Evolutionary conservation across 352 stramenopile genomes (phyloP), one percentile per base, ranked within the genome.

Genomic region (Pythium dissotocum): DNA sequence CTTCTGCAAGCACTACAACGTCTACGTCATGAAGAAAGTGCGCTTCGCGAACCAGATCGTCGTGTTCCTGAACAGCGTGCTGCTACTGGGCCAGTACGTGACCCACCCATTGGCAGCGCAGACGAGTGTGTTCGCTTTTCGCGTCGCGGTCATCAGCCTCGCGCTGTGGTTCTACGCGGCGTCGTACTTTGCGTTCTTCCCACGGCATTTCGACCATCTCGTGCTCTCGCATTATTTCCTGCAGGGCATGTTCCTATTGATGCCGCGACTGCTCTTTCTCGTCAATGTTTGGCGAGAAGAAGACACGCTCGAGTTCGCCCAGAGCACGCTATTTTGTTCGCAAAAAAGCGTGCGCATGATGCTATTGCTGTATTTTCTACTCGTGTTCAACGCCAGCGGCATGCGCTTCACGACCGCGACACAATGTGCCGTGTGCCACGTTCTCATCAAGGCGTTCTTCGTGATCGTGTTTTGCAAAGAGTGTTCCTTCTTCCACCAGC

Each of bases 1-100:
- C 40, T 92, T 92, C 52, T 81, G 75, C 65, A 87, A 88, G 58
- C 83, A 92, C 68, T 92, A 85, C 73, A 88, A 85, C 35, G 61
- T 88, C 21, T 92, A 92, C 62, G 83, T 92, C 51, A 69, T 82
- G 56, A 77, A 77, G 35, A 92, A 92, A 72, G 78, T 92, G 60
- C 79, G 78, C 30, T 56, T 79, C 7, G 76, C 82, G 3, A 83
- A 77, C 42, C 69, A 76, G 36, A 81, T 92, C 33, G 60, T 88
- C 53, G 71, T 81, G 18, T 52, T 72, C 44, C 58, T 90, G n/a
- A 80, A 88, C 58, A 60, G 66, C 6, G 61, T 73, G 5, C 70
- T 92, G 70, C 59, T 88, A n/a, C 58, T 80, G 26, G 72, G 78
- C 0, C 82, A 92, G 65, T 83, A 79, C 65, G 40, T 70, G 9